Conservation (phyloP, 192 early-diverging fungal species). For the Podila minutissima region DNA sequence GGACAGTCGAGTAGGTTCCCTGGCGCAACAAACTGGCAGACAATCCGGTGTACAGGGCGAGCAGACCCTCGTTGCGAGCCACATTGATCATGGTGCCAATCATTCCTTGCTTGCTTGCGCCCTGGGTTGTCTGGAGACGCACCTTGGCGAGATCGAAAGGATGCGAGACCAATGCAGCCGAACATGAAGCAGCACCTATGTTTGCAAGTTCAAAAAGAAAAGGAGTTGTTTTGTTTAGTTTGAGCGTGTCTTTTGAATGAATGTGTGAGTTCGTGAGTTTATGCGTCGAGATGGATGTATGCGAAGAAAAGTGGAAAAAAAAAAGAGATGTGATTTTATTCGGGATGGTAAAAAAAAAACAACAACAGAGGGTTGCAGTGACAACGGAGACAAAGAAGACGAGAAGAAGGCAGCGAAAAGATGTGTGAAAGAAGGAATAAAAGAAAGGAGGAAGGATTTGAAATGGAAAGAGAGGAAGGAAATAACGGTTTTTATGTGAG, state of each 20-base stretch:
- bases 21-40: constrained; percentile 81
- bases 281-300: not conserved
- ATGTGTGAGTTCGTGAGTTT: not conserved
- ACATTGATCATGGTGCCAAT: constrained; percentile 79
- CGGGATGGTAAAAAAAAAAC: not conserved
- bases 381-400: not conserved
- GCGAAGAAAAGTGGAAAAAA: not conserved
- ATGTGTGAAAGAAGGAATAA: no score
- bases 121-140: constrained; percentile 86
- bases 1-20: constrained; percentile 82
- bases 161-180: constrained; percentile 74
- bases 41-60: constrained; percentile 75
- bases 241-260: no score
- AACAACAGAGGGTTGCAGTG: not conserved
- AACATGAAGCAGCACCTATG: constrained; percentile 62
- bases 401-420: no score
- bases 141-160: constrained; percentile 92
- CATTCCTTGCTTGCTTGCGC: constrained; percentile 63
- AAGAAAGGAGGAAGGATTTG: no score
- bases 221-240: no score
- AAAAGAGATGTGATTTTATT: not conserved
- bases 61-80: constrained; percentile 72
- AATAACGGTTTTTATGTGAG: no score
- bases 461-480: no score
- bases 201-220: not conserved